phyloP scores from a whole-genome alignment of 2,329 filamentous ascomycete genomes.

The Monosporascus sp. region DNA sequence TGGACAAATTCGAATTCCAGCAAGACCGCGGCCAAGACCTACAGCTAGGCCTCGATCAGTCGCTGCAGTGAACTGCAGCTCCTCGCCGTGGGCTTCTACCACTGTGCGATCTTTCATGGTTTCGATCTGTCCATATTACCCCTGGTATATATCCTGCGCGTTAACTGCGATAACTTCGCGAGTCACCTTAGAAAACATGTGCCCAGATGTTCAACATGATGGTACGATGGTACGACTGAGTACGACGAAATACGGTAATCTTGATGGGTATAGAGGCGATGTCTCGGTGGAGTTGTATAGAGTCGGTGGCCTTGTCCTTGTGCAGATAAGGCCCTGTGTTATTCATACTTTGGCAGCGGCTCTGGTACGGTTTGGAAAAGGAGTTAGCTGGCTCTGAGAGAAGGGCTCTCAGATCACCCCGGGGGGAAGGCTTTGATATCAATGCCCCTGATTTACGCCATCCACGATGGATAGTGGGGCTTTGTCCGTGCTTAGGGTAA shows the following conservation, averaged over 20 bases:
- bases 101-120: neutral
- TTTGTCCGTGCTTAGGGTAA: neutral
- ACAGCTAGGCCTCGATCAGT: constrained; percentile 18
- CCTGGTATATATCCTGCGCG: constrained; percentile 10
- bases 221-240: constrained; percentile 20
- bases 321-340: neutral
- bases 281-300: constrained; percentile 9
- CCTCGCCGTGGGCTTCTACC: neutral
- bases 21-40: constrained; percentile 30
- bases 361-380: neutral
- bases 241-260: constrained; percentile 15
- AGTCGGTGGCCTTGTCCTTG: neutral
- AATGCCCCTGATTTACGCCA: neutral
- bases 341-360: neutral
- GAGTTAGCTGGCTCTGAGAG: neutral
- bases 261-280: constrained; percentile 6
- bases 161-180: constrained; percentile 5
- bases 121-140: constrained; percentile 3
- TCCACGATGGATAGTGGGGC: neutral
- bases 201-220: constrained; percentile 10
- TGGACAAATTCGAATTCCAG: constrained; percentile 52
- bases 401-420: neutral
- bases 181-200: neutral
- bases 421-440: neutral
- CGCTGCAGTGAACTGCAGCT: constrained; percentile 2